Evolutionary conservation across 2,329 filamentous ascomycete genomes (phyloP).

Genomic region (Fusarium transvaalense): DNA sequence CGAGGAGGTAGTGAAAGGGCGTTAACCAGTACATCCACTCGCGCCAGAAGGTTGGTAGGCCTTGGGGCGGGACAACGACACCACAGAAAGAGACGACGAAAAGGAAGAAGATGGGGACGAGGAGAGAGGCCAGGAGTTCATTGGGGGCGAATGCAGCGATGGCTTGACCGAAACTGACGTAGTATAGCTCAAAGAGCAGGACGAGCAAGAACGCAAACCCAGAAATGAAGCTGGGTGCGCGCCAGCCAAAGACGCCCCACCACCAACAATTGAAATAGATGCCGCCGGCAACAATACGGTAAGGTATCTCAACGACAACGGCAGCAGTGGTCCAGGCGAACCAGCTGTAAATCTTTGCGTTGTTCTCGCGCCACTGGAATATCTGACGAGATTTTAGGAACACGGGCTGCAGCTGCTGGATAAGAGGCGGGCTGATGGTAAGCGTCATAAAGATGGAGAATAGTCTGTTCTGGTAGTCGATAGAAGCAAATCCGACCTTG

Average conservation of each 20-base stretch:
- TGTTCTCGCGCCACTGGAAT: constrained; percentile 78
- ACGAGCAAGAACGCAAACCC: constrained; percentile 74
- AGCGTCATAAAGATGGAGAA: constrained; percentile 84
- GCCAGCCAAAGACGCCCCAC: constrained; percentile 63
- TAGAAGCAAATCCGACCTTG: constrained; percentile 66
- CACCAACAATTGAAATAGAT: constrained; percentile 67
- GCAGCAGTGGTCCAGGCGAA: constrained; percentile 74
- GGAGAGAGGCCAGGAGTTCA: constrained; percentile 72
- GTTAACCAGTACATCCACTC: constrained; percentile 75
- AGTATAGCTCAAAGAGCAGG: constrained; percentile 75
- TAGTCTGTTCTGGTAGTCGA: constrained; percentile 77
- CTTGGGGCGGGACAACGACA: constrained; percentile 72
- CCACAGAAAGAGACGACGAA: constrained; percentile 79
- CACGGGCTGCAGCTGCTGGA: constrained; percentile 81
- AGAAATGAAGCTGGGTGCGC: constrained; percentile 65
- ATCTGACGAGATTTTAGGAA: constrained; percentile 75
- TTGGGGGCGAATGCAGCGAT: constrained; percentile 77
- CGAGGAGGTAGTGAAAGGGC: constrained; percentile 75
- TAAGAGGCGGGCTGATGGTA: constrained; percentile 78
- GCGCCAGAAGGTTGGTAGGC: constrained; percentile 73
- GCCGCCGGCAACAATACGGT: constrained; percentile 73
- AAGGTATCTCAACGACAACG: constrained; percentile 78
- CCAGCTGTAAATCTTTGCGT: constrained; percentile 86
- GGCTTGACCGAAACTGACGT: constrained; percentile 73
- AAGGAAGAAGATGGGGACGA: constrained; percentile 77